Conservation (phyloP, 2,329 filamentous ascomycete species). For the Ascochyta fabae region DNA sequence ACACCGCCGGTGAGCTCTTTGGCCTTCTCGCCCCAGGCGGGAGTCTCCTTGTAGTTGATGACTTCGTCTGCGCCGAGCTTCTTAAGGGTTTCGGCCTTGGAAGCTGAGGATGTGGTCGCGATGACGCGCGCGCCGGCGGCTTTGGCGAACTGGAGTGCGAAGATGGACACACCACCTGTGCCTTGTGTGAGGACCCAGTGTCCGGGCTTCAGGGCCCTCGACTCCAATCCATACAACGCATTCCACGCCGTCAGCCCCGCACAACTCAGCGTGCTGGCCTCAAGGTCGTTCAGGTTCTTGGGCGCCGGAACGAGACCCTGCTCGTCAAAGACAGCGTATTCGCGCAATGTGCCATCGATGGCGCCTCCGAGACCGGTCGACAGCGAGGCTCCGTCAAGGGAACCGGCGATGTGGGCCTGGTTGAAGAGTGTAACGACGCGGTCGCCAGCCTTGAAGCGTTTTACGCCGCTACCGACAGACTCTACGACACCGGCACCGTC, state of each 20-base stretch:
- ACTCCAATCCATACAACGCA: constrained; percentile 58
- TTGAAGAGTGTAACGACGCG: constrained; percentile 69
- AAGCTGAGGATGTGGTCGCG: constrained; percentile 61
- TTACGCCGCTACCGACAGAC: constrained; percentile 62
- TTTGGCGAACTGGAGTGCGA: constrained; percentile 65
- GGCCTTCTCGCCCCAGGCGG: constrained; percentile 62
- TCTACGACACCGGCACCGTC: constrained; percentile 62
- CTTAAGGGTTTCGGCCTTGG: constrained; percentile 59
- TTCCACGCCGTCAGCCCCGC: constrained; percentile 59
- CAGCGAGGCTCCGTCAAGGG: constrained; percentile 49
- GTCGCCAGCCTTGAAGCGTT: constrained; percentile 64
- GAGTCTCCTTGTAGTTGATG: constrained; percentile 62
- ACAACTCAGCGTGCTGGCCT: constrained; percentile 58
- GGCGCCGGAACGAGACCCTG: constrained; percentile 70
- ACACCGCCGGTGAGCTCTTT: constrained; percentile 57
- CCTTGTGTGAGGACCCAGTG: constrained; percentile 69
- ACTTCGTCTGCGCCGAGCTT: constrained; percentile 62
- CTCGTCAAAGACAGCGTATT: constrained; percentile 72
- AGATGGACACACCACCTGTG: constrained; percentile 73
- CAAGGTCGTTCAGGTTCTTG: constrained; percentile 56
- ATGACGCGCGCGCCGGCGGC: constrained; percentile 64
- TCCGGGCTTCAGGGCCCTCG: constrained; percentile 46
- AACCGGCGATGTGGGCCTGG: constrained; percentile 61
- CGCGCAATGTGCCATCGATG: constrained; percentile 70
- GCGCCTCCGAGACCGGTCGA: constrained; percentile 70